These are phyloP conservation scores for Coemansia guatemalensis DNA, from an alignment of 192 early-diverging fungal genomes.

Conservation along the genomic window DNA sequence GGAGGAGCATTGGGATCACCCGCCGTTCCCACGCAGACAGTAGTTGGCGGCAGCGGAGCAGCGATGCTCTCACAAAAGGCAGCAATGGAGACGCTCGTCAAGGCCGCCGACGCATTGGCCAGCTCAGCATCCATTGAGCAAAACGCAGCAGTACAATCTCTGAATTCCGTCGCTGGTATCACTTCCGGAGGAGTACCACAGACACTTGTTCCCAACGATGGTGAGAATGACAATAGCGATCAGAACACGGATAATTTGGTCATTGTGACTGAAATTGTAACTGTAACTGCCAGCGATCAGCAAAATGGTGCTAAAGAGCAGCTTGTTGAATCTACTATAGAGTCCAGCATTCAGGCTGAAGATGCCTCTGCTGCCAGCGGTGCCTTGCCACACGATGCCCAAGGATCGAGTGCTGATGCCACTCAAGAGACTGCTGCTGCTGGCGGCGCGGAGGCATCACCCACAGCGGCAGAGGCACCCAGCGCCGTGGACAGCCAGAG, in stretches of 20 bases:
- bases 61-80: slow-evolving; percentile 1
- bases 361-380: slow-evolving; percentile 2
- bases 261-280: slow-evolving; percentile 27
- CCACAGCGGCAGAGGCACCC: no score
- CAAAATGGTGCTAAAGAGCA: background rate
- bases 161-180: slow-evolving; percentile 1
- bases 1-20: slow-evolving; percentile 1
- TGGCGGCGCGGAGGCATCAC: background rate
- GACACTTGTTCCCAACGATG: background rate
- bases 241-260: slow-evolving; percentile 11
- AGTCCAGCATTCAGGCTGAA: background rate
- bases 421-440: slow-evolving; percentile 1
- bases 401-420: background rate
- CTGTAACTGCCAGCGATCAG: slow-evolving; percentile 18
- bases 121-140: background rate
- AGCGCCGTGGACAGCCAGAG: no score
- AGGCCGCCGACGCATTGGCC: background rate
- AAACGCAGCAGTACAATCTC: background rate
- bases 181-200: background rate
- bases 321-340: no score
- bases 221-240: background rate
- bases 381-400: background rate
- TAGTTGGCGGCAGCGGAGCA: background rate
- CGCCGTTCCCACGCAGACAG: background rate
- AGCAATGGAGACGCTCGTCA: slow-evolving; percentile 5